A percentile compares a stretch with the other conserved stretches of the same genome.
Conservation (phyloP, 2,329 filamentous ascomycete genomes). For the Cladosporium austrohemisphaericum region DNA sequence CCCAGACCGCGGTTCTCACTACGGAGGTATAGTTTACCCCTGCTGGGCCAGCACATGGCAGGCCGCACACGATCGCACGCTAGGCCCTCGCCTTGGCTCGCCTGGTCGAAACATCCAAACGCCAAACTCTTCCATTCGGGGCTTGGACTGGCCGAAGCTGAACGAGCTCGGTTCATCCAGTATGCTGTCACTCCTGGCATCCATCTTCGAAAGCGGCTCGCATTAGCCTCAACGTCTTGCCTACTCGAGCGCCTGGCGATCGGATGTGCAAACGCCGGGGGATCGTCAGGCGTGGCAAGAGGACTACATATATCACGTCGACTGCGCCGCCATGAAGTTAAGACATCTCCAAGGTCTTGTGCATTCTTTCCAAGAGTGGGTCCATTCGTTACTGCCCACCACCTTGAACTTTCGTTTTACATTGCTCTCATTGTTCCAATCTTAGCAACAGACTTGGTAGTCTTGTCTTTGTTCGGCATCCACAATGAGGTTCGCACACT, state of each 20-base stretch:
- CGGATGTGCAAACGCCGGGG: neutral
- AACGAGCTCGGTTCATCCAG: neutral
- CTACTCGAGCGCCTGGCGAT: neutral
- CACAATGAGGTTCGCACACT: constrained; percentile 15
- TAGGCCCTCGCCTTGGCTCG: constrained; percentile 6
- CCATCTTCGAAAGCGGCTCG: neutral
- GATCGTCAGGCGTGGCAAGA: constrained; percentile 5
- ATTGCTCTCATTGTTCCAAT: neutral
- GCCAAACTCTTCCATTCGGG: neutral
- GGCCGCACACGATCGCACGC: constrained; percentile 3
- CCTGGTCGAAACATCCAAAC: constrained; percentile 9
- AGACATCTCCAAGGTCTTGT: constrained; percentile 3
- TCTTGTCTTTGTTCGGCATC: neutral
- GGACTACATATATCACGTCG: constrained; percentile 2
- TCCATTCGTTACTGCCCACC: neutral
- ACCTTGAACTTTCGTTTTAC: constrained; percentile 3
- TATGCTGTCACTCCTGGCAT: neutral
- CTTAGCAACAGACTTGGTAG: neutral
- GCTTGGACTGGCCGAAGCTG: neutral
- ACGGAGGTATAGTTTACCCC: constrained; percentile 15
- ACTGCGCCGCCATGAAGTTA: neutral
- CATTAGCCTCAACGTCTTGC: constrained; percentile 1
- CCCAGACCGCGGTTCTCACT: neutral
- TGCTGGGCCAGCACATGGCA: constrained; percentile 11
- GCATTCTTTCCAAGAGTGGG: constrained; percentile 8